Evolutionary conservation across 768 basidiomycete genomes (phyloP).

Genomic region (Lentinula guzmanii): DNA sequence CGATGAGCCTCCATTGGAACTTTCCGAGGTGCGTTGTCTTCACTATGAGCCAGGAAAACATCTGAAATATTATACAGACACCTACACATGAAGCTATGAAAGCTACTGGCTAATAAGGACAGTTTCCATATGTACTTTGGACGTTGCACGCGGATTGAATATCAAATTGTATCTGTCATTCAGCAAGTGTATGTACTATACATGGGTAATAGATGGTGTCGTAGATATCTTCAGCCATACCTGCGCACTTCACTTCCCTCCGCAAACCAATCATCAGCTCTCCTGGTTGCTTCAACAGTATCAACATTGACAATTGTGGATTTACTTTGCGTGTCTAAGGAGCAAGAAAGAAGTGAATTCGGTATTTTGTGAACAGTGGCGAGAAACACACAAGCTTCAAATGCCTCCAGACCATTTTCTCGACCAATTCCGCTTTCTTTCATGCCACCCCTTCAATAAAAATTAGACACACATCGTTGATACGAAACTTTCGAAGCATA

Average conservation of each 20-base stretch:
- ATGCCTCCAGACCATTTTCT: slow-evolving; percentile 81
- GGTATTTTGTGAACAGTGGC: not conserved
- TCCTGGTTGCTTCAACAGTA: slow-evolving; percentile 47
- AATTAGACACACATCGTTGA: not conserved
- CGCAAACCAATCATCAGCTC: slow-evolving; percentile 75
- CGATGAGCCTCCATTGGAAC: slow-evolving; percentile 78
- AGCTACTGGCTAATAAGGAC: slow-evolving; percentile 32
- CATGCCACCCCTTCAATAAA: slow-evolving; percentile 71
- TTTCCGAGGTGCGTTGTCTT: slow-evolving; percentile 43
- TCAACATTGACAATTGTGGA: slow-evolving; percentile 76
- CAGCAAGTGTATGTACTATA: not conserved
- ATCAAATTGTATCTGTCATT: not conserved
- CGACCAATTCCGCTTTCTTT: slow-evolving; percentile 85
- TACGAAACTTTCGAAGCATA: slow-evolving; percentile 23
- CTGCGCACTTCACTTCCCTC: slow-evolving; percentile 45
- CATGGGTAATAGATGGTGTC: not conserved
- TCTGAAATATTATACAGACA: slow-evolving; percentile 24
- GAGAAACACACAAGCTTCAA: slow-evolving; percentile 58
- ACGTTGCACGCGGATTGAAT: not conserved
- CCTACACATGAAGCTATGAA: slow-evolving; percentile 51
- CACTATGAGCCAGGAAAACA: not conserved
- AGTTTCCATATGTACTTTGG: slow-evolving; percentile 2
- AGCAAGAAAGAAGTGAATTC: not conserved
- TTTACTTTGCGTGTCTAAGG: slow-evolving; percentile 77
- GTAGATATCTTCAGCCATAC: slow-evolving; percentile 48